Base-by-base conservation (phyloP, 495 filamentous ascomycete species). In the Penicillium coffeae region DNA sequence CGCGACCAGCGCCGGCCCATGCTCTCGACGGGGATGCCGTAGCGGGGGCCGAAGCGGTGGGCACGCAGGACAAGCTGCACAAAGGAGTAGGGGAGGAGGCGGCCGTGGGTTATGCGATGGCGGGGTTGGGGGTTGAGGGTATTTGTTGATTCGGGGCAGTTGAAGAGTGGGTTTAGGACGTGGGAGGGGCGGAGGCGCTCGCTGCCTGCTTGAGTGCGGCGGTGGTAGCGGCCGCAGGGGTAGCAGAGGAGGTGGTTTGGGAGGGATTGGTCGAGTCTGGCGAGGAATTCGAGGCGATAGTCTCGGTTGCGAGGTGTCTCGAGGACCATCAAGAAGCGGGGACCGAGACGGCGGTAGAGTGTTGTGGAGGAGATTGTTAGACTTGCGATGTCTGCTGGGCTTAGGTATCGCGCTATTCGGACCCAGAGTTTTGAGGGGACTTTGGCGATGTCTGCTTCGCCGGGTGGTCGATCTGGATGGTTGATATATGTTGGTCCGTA, bases 231-330 rank as follows among this genome's bases (percentile, higher is more conserved):
- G 3, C 46, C 68, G 52, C 80, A 84, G n/a, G 73, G 71, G 56
- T 77, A 75, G 59, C 80, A 84, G 30, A 82, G 68, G 18, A 84
- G 67, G 46, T 82, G 76, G 32, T 68, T 55, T 0, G 79, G 79
- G 9, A 76, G 59, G 3, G 62, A 47, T 13, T 50, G 49, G 50
- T 82, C 78, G 42, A 82, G 62, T 0, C 52, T 41, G 7, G 59
- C 43, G 6, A 84, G 66, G 58, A 84, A 81, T 7, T 67, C 59
- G 21, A 70, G 54, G 32, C 68, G 73, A 38, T 73, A 50, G 18
- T 62, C 53, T 5, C 43, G 48, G 51, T 76, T 72, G 8, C 73
- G 54, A 4, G 71, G 68, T 14, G 52, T 21, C 16, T 68, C 48
- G 14, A 82, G 61, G 1, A 33, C 51, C 25, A 22, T 7, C 50